Evolutionary conservation across 139 green algal species (phyloP).

Genomic region (Volvox reticuliferus): DNA sequence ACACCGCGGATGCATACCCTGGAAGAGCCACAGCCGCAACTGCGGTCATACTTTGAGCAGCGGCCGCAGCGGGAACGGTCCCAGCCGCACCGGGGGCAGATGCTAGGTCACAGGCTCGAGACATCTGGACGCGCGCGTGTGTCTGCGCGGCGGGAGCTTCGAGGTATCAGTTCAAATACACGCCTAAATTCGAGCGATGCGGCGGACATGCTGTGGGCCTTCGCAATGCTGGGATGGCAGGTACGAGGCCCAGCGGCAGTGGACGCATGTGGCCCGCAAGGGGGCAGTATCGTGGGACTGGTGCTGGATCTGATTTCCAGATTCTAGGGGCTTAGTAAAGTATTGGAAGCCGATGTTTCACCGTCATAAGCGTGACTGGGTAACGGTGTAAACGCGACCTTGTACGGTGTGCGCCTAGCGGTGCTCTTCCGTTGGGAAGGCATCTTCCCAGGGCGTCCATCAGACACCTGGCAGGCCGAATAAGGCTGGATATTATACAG

Average conservation of each 20-base stretch:
- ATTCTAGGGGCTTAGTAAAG: background rate
- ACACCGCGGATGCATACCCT: background rate
- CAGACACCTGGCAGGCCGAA: too few species aligned
- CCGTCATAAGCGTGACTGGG: background rate
- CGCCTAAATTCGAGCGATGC: background rate
- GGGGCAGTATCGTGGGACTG: background rate
- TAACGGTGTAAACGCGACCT: background rate
- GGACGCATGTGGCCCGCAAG: too few species aligned
- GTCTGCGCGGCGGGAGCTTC: background rate
- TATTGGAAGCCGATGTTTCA: background rate
- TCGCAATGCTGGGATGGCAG: background rate
- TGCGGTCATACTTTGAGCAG: background rate
- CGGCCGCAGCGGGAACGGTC: background rate
- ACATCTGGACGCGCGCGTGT: too few species aligned
- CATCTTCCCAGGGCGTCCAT: too few species aligned
- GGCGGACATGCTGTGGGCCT: slow-evolving; percentile 14
- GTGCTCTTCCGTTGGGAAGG: too few species aligned
- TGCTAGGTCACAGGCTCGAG: too few species aligned
- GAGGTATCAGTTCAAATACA: background rate
- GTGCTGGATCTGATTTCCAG: background rate
- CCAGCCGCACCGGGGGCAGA: too few species aligned
- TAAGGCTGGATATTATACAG: too few species aligned
- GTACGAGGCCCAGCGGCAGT: background rate
- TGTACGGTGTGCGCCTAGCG: too few species aligned
- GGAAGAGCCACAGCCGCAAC: background rate